Evolutionary conservation across 2,329 filamentous ascomycete genomes (phyloP).

Genomic region (Xylaria digitata): DNA sequence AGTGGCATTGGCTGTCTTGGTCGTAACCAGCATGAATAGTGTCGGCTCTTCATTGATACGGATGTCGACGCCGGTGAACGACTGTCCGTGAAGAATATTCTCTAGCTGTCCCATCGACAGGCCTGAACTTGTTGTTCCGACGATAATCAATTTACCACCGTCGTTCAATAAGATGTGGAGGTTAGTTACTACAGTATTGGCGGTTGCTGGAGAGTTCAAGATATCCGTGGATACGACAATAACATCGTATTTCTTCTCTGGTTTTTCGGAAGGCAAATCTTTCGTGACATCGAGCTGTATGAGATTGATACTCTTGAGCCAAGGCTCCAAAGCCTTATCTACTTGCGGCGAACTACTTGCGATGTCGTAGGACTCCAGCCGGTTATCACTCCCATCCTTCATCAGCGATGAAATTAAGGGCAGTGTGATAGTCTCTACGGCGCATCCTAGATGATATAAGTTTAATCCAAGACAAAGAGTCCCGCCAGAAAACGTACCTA

Average conservation of each 20-base stretch:
- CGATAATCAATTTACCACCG: slow-evolving; percentile 20
- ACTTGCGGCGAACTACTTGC: neutral
- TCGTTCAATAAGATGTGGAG: slow-evolving; percentile 12
- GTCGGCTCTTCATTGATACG: neutral
- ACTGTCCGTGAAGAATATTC: neutral
- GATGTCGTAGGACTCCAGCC: slow-evolving; percentile 18
- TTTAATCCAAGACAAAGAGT: neutral
- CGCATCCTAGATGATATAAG: slow-evolving; percentile 4
- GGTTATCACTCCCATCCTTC: slow-evolving; percentile 4
- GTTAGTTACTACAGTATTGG: slow-evolving; percentile 8
- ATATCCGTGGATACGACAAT: slow-evolving; percentile 20
- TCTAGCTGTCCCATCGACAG: neutral
- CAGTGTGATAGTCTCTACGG: slow-evolving; percentile 4
- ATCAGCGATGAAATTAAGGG: slow-evolving; percentile 21
- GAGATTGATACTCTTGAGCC: slow-evolving; percentile 15
- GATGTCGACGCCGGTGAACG: slow-evolving; percentile 13
- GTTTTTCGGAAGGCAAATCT: slow-evolving; percentile 11
- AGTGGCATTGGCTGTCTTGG: slow-evolving; percentile 1
- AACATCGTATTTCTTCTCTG: slow-evolving; percentile 18
- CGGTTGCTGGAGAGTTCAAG: slow-evolving; percentile 1
- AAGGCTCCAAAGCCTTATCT: neutral
- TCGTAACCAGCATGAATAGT: slow-evolving; percentile 18
- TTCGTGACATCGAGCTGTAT: slow-evolving; percentile 17
- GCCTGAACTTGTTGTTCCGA: neutral
- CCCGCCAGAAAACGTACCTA: neutral